phyloP scores from a whole-genome alignment of 139 green algal genomes.

The Chlorella sp. region DNA sequence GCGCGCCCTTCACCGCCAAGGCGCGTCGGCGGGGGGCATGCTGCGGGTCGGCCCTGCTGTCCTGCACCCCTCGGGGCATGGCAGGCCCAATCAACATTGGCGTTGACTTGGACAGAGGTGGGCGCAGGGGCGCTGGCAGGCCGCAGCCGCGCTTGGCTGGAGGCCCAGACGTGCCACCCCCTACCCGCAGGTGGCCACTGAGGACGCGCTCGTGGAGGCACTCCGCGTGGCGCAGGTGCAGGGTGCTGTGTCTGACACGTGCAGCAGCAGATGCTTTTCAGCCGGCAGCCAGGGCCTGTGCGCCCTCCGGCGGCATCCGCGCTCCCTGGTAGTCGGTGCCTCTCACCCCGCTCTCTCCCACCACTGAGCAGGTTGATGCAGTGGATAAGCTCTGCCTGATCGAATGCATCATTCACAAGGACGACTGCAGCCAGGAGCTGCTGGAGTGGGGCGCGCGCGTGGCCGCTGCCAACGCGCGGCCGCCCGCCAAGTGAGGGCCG shows the following conservation, averaged over 20 bases:
- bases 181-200: conserved; percentile 50
- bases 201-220: conserved; percentile 63
- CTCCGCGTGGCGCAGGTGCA: conserved; percentile 44
- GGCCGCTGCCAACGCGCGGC: conserved; percentile 63
- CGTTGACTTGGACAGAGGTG: neutral
- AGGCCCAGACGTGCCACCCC: neutral
- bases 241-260: too few species aligned
- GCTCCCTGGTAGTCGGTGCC: too few species aligned
- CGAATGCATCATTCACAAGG: conserved; percentile 53
- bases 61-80: neutral
- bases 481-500: too few species aligned
- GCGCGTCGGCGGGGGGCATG: conserved; percentile 2
- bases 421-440: conserved; percentile 82
- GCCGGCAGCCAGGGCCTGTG: too few species aligned
- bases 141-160: neutral
- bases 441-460: conserved; percentile 83
- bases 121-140: neutral
- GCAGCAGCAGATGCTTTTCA: too few species aligned
- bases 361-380: too few species aligned
- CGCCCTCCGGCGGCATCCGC: too few species aligned
- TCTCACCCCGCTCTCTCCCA: too few species aligned
- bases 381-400: conserved; percentile 72
- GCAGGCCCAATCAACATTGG: neutral
- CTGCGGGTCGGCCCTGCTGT: neutral
- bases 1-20: conserved; percentile 47